A percentile compares a stretch with the other conserved stretches of the same genome.
phyloP scores from a whole-genome alignment of 2,329 filamentous ascomycete species.

The Xylariaceae sp. region DNA sequence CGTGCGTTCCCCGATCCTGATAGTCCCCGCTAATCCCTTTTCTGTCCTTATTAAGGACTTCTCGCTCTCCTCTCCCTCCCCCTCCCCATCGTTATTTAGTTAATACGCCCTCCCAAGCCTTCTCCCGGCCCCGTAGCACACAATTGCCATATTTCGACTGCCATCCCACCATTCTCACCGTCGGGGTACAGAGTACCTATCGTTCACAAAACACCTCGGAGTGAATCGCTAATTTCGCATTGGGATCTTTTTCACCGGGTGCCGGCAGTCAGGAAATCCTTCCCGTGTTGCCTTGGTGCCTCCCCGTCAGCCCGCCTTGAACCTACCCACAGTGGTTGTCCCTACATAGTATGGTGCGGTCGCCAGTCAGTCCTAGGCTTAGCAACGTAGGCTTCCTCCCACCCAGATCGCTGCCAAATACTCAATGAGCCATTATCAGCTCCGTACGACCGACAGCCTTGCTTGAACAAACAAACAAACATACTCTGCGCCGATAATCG shows the following conservation, averaged over 20 bases:
- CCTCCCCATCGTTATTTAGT: slow-evolving; percentile 11
- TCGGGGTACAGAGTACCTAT: not conserved
- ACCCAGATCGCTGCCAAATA: slow-evolving; percentile 23
- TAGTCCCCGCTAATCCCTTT: slow-evolving; percentile 18
- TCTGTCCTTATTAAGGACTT: slow-evolving; percentile 5
- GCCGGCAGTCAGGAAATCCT: slow-evolving; percentile 19
- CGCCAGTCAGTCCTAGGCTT: slow-evolving; percentile 7
- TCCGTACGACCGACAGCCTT: slow-evolving; percentile 24
- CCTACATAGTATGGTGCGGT: not conserved
- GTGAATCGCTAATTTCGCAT: slow-evolving; percentile 10
- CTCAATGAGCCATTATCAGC: slow-evolving; percentile 29
- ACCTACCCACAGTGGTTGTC: not conserved
- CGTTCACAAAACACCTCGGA: slow-evolving; percentile 2
- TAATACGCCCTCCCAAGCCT: slow-evolving; percentile 25
- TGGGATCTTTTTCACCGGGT: slow-evolving; percentile 15
- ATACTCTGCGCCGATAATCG: slow-evolving; percentile 2
- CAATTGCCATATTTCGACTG: slow-evolving; percentile 12
- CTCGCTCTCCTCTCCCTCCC: not conserved
- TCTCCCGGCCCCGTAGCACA: slow-evolving; percentile 25
- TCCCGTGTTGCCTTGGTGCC: slow-evolving; percentile 20
- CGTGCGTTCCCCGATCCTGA: slow-evolving; percentile 14
- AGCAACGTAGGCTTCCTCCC: slow-evolving; percentile 23
- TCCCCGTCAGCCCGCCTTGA: slow-evolving; percentile 12
- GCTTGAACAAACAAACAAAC: slow-evolving; percentile 5
- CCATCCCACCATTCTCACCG: not conserved